These are phyloP conservation scores for Phytophthora ramorum DNA, from an alignment of 352 stramenopile species.

Conservation along the genomic window DNA sequence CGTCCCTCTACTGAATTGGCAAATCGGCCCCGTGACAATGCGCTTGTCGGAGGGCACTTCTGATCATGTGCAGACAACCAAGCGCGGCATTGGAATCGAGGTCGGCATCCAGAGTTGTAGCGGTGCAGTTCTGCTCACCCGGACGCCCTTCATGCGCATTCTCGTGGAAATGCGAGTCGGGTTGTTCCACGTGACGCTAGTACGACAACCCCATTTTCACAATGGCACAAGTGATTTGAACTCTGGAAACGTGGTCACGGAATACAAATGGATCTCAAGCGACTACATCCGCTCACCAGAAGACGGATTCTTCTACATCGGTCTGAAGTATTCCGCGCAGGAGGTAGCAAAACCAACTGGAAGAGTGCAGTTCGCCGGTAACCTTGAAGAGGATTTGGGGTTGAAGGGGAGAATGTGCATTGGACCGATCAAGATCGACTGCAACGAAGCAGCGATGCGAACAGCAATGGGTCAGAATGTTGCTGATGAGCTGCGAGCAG, in stretches of 20 bases:
- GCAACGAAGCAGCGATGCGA: constrained; percentile 59
- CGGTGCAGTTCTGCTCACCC: constrained; percentile 51
- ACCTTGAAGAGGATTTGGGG: constrained; percentile 46
- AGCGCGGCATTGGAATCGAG: constrained; percentile 43
- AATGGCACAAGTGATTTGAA: constrained; percentile 3
- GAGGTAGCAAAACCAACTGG: constrained; percentile 25
- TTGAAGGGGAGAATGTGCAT: constrained; percentile 70
- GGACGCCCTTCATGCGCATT: constrained; percentile 39
- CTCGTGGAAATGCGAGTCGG: constrained; percentile 68
- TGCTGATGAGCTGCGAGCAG: constrained; percentile 12
- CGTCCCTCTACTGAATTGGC: constrained; percentile 69
- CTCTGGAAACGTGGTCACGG: constrained; percentile 5
- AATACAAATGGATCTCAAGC: constrained; percentile 61
- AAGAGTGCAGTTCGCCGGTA: constrained; percentile 27
- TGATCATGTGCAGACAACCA: constrained; percentile 12
- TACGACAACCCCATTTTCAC: constrained; percentile 25
- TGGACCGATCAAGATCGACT: constrained; percentile 64
- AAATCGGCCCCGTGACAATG: constrained; percentile 51
- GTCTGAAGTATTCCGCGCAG: constrained; percentile 56
- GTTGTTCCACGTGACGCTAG: constrained; percentile 50
- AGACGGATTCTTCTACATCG: constrained; percentile 79
- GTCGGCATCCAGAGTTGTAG: constrained; percentile 54
- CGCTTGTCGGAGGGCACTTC: constrained; percentile 42
- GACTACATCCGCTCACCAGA: constrained; percentile 70
- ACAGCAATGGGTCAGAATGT: constrained; percentile 30